phyloP scores from a whole-genome alignment of 805 yeast species.

The Blastobotrys mokoenaii region DNA sequence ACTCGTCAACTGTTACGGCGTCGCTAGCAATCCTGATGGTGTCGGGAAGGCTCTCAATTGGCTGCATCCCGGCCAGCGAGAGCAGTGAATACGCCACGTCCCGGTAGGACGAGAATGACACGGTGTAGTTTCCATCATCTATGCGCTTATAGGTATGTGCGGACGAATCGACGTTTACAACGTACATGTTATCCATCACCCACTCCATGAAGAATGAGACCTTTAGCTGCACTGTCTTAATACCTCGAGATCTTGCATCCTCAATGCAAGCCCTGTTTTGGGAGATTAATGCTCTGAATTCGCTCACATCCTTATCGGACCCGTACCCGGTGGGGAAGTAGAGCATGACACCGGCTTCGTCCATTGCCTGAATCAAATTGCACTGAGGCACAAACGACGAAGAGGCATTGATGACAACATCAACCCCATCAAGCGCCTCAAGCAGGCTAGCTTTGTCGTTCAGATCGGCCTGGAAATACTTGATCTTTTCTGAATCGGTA shows the following conservation, averaged over 20 bases:
- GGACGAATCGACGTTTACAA: too few species aligned
- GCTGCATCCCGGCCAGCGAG: not conserved
- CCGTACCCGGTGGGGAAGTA: conserved; percentile 61
- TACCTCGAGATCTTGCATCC: not conserved
- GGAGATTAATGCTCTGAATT: not conserved
- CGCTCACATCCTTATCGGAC: conserved; percentile 25
- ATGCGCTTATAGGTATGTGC: not conserved
- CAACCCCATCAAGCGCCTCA: conserved; percentile 36
- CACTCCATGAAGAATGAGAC: not conserved
- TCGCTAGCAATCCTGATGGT: too few species aligned
- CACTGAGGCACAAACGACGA: conserved; percentile 29
- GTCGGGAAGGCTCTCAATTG: too few species aligned
- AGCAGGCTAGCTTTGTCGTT: conserved; percentile 10
- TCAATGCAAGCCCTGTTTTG: not conserved
- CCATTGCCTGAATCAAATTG: conserved; percentile 34
- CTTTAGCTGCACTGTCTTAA: not conserved
- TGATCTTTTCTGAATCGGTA: conserved; percentile 18
- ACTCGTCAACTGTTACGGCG: too few species aligned
- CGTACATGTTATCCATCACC: not conserved
- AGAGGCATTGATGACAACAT: conserved; percentile 42
- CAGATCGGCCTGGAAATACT: conserved; percentile 9
- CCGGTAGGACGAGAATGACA: not conserved
- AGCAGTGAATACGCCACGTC: not conserved
- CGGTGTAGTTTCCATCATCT: not conserved
- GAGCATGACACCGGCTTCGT: conserved; percentile 37